Conservation (phyloP, 2,329 filamentous ascomycete genomes). For the Claviceps maximensis region DNA sequence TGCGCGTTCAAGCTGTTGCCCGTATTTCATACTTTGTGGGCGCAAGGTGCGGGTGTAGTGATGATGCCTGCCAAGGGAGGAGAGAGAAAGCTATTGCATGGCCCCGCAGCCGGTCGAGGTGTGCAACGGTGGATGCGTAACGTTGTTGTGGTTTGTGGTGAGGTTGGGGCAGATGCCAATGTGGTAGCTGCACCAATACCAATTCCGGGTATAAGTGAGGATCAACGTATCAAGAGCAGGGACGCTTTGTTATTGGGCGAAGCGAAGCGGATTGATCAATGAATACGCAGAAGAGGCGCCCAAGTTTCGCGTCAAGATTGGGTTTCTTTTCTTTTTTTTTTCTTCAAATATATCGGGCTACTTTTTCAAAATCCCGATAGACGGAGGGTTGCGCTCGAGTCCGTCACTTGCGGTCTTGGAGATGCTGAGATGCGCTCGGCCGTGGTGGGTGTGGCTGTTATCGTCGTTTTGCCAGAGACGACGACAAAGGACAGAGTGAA, state of each 20-base stretch:
- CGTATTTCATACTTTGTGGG: conserved; percentile 25
- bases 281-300: not conserved
- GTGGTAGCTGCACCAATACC: not conserved
- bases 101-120: not conserved
- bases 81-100: not conserved
- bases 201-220: not conserved
- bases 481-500: not conserved
- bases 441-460: not conserved
- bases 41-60: not conserved
- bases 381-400: not conserved
- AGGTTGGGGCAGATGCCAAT: not conserved
- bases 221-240: not conserved
- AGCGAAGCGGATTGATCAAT: not conserved
- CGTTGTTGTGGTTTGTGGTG: not conserved
- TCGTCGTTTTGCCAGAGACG: not conserved
- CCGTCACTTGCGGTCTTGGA: not conserved
- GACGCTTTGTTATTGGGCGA: not conserved
- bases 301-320: not conserved
- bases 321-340: not conserved
- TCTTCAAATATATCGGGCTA: not conserved
- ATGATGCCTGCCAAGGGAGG: not conserved
- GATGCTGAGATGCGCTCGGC: not conserved
- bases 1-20: conserved; percentile 50
- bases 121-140: not conserved
- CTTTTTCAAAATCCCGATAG: not conserved